phyloP scores from a whole-genome alignment of 768 basidiomycete genomes.

The Pisolithus microcarpus region DNA sequence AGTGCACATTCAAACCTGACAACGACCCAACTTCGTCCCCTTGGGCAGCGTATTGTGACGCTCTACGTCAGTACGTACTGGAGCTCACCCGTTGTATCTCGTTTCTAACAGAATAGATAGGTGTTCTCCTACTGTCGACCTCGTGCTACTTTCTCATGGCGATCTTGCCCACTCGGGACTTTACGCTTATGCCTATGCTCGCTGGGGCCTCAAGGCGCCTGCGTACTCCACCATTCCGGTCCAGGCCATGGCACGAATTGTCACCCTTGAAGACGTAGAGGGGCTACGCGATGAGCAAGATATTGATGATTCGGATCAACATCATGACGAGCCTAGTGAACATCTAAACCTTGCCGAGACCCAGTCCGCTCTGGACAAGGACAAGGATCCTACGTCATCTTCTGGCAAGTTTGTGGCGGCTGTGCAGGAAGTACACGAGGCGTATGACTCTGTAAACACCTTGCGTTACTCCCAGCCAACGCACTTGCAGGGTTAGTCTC shows the following conservation, averaged over 20 bases:
- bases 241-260: constrained; percentile 91
- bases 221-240: constrained; percentile 94
- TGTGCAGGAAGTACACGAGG: constrained; percentile 79
- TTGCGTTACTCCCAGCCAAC: constrained; percentile 94
- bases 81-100: neutral
- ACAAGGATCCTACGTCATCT: constrained; percentile 18
- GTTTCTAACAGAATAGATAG: constrained; percentile 32
- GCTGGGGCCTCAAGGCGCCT: constrained; percentile 83
- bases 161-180: constrained; percentile 84
- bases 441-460: constrained; percentile 87
- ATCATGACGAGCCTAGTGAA: constrained; percentile 17
- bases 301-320: constrained; percentile 29
- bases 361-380: constrained; percentile 8
- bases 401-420: constrained; percentile 61
- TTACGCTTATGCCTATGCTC: constrained; percentile 86
- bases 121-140: constrained; percentile 71
- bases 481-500: constrained; percentile 75
- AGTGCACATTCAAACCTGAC: constrained; percentile 21
- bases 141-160: constrained; percentile 92
- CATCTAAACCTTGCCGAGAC: constrained; percentile 16
- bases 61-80: constrained; percentile 58
- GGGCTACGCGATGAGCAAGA: constrained; percentile 71
- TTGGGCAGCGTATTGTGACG: constrained; percentile 62
- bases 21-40: constrained; percentile 26
- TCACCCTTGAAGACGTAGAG: constrained; percentile 83